Base-by-base conservation (phyloP, 2,329 filamentous ascomycete species). In the Xylaria sp. region DNA sequence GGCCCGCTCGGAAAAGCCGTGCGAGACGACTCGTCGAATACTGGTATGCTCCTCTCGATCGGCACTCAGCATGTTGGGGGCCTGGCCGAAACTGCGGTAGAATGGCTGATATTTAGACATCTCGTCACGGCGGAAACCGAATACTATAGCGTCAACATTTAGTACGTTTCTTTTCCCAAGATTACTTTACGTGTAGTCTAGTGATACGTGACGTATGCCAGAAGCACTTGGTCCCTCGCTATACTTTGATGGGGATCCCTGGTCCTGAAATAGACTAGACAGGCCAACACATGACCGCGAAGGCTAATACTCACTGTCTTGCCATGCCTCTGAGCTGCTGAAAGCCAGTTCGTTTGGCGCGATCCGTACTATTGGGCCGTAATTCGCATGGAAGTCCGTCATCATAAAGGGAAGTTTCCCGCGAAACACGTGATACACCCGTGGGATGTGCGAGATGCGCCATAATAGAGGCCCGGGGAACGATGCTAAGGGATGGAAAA, bases 301-400 rank as follows among this genome's bases (percentile, higher is more conserved):
- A n/a, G n/a, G n/a, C n/a, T n/a, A n/a, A n/a, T n/a, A n/a, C n/a
- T n/a, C n/a, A n/a, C n/a, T 74, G 43, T 76, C 74, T 50, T 66
- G 67, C 72, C 72, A 76, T 4, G 73, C 73, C 39, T 69, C 63
- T 0, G 71, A 59, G 71, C 72, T 54, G 21, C 63, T 66, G 59
- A 72, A 79, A 2, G 71, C 71, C 24, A 79, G 66, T 59, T 78
- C 74, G 46, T 73, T 67, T 2, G 77, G 76, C 2, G 67, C 65
- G 29, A 76, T 61, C 5, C 77, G 74, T 9, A 79, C 72, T 2
- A 76, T 66, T 1, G 68, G 63, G 8, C 77, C 77, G 52, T 76
- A 76, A 47, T 69, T 61, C 6, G 59, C 53, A 55, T 74, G 72
- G n/a, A 74, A 58, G 7, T 65, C 57, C 18, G 59, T 54, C 5